Evolutionary conservation across 2,329 filamentous ascomycete species (phyloP).

Genomic region (Penicillium sp.): DNA sequence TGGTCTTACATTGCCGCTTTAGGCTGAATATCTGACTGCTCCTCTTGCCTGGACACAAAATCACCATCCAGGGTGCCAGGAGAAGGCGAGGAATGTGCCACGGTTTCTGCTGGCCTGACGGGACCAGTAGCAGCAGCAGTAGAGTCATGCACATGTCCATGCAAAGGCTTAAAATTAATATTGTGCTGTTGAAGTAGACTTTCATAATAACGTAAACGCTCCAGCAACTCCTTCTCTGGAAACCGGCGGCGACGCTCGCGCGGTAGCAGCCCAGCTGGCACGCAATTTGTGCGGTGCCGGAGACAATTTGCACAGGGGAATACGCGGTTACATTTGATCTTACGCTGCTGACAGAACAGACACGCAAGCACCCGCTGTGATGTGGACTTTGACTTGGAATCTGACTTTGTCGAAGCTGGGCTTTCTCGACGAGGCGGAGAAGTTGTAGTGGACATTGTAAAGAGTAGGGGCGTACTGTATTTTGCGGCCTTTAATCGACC

Average conservation of each 20-base stretch:
- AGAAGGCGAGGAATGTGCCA: too few species aligned
- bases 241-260: constrained; percentile 57
- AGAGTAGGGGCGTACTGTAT: too few species aligned
- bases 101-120: constrained; percentile 20
- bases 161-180: constrained; percentile 65
- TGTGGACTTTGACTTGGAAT: too few species aligned
- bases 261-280: constrained; percentile 45
- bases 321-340: constrained; percentile 68
- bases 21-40: too few species aligned
- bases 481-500: too few species aligned
- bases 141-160: constrained; percentile 25
- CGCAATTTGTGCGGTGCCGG: constrained; percentile 58
- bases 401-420: too few species aligned
- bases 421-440: too few species aligned
- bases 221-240: constrained; percentile 66
- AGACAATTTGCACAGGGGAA: constrained; percentile 68
- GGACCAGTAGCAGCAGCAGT: constrained; percentile 26
- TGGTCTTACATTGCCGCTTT: too few species aligned
- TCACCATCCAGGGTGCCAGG: too few species aligned
- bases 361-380: too few species aligned
- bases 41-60: too few species aligned
- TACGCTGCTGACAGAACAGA: constrained; percentile 70
- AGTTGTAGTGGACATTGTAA: too few species aligned
- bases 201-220: constrained; percentile 66
- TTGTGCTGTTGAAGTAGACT: constrained; percentile 60